These are phyloP conservation scores for Arachis monticola DNA, from an alignment of 331 rosid genomes.

Conservation along the genomic window DNA sequence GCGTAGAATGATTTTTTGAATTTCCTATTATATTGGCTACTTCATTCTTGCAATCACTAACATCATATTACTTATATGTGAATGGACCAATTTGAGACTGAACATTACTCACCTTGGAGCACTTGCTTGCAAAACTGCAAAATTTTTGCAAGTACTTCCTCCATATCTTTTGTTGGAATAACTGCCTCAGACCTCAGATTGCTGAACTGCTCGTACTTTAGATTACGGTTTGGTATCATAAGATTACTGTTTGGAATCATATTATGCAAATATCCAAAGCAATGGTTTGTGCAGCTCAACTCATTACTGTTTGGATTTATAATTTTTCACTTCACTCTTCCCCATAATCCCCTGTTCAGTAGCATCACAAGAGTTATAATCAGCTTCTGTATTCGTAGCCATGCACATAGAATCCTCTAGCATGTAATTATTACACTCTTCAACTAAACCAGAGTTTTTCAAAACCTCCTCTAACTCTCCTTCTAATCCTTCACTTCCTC, in stretches of 20 bases:
- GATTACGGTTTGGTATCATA: too few species aligned
- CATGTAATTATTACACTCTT: background rate
- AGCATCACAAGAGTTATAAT: constrained; percentile 13
- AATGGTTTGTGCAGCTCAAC: constrained; percentile 27
- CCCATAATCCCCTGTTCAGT: constrained; percentile 32
- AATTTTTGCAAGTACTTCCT: constrained; percentile 44
- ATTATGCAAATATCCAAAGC: constrained; percentile 19
- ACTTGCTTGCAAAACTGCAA: constrained; percentile 35
- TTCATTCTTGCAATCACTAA: constrained; percentile 23
- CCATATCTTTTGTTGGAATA: constrained; percentile 27
- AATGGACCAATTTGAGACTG: constrained; percentile 35
- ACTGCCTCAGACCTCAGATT: constrained; percentile 11
- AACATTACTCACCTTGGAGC: constrained; percentile 8
- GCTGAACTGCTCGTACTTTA: constrained; percentile 18
- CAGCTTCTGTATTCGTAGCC: background rate
- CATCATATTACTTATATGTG: constrained; percentile 25
- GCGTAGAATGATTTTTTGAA: constrained; percentile 31
- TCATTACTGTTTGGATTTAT: constrained; percentile 6
- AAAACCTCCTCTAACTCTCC: constrained; percentile 20
- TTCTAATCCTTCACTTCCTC: constrained; percentile 14
- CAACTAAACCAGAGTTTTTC: background rate
- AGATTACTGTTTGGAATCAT: constrained; percentile 33
- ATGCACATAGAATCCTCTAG: constrained; percentile 6
- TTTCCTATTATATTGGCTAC: background rate
- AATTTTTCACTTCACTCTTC: constrained; percentile 28